Base-by-base conservation (phyloP, 1,284 basidiomycete genomes). In the Termitomyces sp. region DNA sequence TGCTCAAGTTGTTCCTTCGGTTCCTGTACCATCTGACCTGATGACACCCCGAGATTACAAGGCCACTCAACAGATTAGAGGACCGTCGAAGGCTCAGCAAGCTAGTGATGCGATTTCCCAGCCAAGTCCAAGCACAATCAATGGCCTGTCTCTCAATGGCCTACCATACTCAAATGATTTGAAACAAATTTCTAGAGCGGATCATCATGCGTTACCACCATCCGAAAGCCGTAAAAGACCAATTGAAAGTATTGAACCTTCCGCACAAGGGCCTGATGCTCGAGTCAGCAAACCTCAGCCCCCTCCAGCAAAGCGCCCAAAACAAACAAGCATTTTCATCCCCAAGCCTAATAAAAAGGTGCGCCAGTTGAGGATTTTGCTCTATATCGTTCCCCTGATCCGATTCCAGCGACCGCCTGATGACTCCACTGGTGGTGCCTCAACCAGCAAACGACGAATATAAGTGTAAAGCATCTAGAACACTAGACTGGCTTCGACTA, bases 301-400 rank as follows among this genome's bases (percentile, higher is more conserved):
- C 13, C 68, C 65, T 43, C 66, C 62, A n/a, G 53, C 55, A 49
- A 79, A 76, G 60, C 72, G 69, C 8, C 67, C 68, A 41, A 79
- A 75, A 60, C 77, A 75, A 60, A 68, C 70, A 12, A 74, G 63
- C 21, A 74, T 82, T 55, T 83, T 83, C 61, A 81, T 83, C 34
- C 76, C 77, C 0, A 78, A 73, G 63, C 74, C 72, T 41, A 74
- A 69, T 40, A 72, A 72, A 60, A 64, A 64, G 58, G 62, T 61
- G 46, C 26, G 41, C 19, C 21, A 21, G 8, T 17, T 36, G 5
- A 26, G 26, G 4, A 19, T 30, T 1, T 26, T 30, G 10, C 3
- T 24, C 12, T 19, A 6, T 28, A 4, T 24, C 24, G 3, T 6
- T 15, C 19, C n/a, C 53, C 47, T 50, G 39, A 43, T 48, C 17